phyloP scores from a whole-genome alignment of 192 early-diverging fungal species.

The Backusella australiensis region DNA sequence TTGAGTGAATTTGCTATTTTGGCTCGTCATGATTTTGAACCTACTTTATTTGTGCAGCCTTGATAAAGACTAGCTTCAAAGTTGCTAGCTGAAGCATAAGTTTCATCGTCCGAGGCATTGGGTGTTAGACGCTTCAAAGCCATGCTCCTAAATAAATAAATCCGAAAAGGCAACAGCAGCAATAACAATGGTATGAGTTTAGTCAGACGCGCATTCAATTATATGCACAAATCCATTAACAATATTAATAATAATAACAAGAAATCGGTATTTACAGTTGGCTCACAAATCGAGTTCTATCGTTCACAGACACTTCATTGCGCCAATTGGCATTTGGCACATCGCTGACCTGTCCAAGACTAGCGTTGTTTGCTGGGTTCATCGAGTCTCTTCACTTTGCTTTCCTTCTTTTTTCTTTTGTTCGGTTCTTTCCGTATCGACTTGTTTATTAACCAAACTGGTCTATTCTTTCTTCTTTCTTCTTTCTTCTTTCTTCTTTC shows the following conservation, averaged over 20 bases:
- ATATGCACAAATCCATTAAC: neutral
- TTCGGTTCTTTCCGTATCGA: neutral
- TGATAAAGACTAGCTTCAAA: conserved; percentile 33
- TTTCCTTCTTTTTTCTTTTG: neutral
- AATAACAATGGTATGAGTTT: neutral
- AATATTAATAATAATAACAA: neutral
- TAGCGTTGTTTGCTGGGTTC: neutral
- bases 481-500: conserved; percentile 2
- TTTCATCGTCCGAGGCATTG: conserved; percentile 27
- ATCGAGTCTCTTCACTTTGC: neutral
- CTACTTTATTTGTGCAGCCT: conserved; percentile 32
- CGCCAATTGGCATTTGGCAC: conserved; percentile 18
- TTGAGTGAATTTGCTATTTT: neutral
- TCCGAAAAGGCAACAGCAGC: neutral
- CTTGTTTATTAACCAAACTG: neutral
- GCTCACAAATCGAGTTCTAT: conserved; percentile 19
- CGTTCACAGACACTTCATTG: conserved; percentile 18
- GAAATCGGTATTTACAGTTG: conserved; percentile 20
- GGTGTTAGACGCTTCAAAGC: conserved; percentile 27
- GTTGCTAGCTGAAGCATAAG: conserved; percentile 24
- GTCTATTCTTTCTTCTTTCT: conserved; percentile 2
- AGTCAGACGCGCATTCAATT: neutral
- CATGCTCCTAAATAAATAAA: conserved; percentile 16
- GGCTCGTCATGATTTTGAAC: neutral
- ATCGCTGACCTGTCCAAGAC: conserved; percentile 9